These are phyloP conservation scores for Hymenoscyphus scutula DNA, from an alignment of 2,329 filamentous ascomycete genomes.

Conservation along the genomic window DNA sequence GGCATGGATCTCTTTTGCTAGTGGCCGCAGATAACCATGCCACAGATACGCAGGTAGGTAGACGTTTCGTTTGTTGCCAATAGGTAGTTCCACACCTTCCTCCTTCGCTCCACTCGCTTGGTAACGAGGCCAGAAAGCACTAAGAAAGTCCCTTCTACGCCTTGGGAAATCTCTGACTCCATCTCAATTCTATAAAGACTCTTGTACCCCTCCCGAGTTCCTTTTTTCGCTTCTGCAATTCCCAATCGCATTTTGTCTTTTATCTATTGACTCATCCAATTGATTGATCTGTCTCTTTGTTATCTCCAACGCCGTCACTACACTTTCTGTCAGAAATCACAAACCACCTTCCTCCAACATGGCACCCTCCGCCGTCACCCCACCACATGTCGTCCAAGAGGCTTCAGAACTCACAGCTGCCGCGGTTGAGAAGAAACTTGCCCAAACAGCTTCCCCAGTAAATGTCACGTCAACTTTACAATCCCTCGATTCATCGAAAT, in stretches of 20 bases:
- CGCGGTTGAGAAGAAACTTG: conserved; percentile 49
- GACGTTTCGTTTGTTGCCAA: not conserved
- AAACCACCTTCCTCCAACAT: conserved; percentile 34
- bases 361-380: conserved; percentile 48
- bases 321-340: not conserved
- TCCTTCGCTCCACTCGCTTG: not conserved
- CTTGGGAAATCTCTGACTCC: conserved; percentile 8
- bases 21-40: conserved; percentile 5
- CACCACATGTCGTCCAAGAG: conserved; percentile 40
- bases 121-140: conserved; percentile 7
- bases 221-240: not conserved
- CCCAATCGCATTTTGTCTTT: not conserved
- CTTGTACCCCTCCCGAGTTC: not conserved
- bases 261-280: conserved; percentile 1
- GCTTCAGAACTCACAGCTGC: conserved; percentile 52
- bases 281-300: conserved; percentile 7
- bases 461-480: conserved; percentile 54
- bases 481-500: conserved; percentile 58
- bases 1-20: not conserved
- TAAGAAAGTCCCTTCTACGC: not conserved
- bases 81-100: conserved; percentile 7
- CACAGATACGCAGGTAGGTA: not conserved
- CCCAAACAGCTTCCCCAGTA: conserved; percentile 43
- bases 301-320: not conserved
- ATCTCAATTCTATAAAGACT: conserved; percentile 6